Evolutionary conservation across 2,329 filamentous ascomycete species (phyloP), one percentile per base, ranked within the genome.

Genomic region (Rhynchosporium graminicola): DNA sequence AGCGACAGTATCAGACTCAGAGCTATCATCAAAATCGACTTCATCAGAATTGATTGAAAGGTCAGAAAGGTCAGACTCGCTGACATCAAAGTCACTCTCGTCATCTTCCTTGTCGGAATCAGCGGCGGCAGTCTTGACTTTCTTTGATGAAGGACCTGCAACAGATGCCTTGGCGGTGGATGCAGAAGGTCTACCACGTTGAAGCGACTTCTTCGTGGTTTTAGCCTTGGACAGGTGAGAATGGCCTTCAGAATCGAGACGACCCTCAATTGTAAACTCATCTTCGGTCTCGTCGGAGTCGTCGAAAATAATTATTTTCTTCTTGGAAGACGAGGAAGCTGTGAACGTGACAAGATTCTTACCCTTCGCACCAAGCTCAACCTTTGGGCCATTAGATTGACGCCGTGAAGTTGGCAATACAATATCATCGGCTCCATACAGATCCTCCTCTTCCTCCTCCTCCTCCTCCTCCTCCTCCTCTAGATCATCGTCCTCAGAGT

Each of bases 391-490:
- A 54, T 67, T 72, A 8, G 52, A 47, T 46, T 12, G 26, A 52
- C 29, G 29, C 50, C 29, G 64, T 47, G 33, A 51, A 60, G 40
- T 28, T 42, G 51, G 20, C n/a, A 58, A 15, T 12, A 59, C 47
- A 15, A 42, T 20, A 9, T 33, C 48, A 3, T 29, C 62, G 57
- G 71, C 74, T 7, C 77, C 33, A 36, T 36, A 36, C 33, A 36
- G 74, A 1, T 76, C 74, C n/a, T 76, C 74, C 9, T 76, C 74
- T 20, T 31, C 47, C 5, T 33, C 62, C 57, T 72, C 74, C 7
- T 77, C 75, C 0, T 76, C 74, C n/a, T 76, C 74, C 8, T 76
- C 74, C 26, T 63, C 38, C n/a, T 76, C 74, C 8, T 76, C 74
- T 26, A 63, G 36, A 57, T 76, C 74, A 10, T 75, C 74, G 10